Percentiles rank a stretch among this genome's conserved stretches.
phyloP scores from a whole-genome alignment of 2,329 filamentous ascomycete genomes.

The Ophiostoma ips region DNA sequence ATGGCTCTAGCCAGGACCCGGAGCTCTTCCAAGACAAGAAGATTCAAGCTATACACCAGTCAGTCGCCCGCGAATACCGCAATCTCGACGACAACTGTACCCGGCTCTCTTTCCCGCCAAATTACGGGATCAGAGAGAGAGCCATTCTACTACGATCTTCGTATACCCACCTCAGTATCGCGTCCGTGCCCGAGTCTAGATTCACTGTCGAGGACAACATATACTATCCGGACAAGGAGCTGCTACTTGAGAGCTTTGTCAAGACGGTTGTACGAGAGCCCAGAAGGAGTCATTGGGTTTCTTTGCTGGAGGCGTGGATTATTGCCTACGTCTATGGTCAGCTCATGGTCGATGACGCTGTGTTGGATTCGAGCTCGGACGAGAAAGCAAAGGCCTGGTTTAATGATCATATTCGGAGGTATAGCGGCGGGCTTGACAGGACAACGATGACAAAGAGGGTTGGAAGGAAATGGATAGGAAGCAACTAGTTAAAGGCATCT shows the following conservation, averaged over 20 bases:
- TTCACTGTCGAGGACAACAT: not conserved
- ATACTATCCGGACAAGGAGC: not conserved
- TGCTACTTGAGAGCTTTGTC: not conserved
- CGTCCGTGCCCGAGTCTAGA: not conserved
- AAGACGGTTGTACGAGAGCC: not conserved
- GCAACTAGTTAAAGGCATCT: too few relatives aligned
- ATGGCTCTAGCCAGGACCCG: not conserved
- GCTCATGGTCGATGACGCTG: not conserved
- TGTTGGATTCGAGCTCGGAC: not conserved
- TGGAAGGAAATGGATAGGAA: not conserved
- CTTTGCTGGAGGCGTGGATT: not conserved
- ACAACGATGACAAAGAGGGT: not conserved
- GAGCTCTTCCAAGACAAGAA: not conserved
- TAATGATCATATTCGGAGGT: not conserved
- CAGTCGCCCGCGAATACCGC: not conserved
- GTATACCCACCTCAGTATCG: not conserved
- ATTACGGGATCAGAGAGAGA: not conserved
- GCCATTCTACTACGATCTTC: not conserved
- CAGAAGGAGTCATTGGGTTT: not conserved
- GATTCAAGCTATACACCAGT: not conserved
- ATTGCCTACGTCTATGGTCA: not conserved
- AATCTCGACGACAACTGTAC: not conserved
- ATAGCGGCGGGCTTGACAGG: not conserved
- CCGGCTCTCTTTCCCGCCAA: not conserved
- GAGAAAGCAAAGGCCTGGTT: not conserved